These are phyloP conservation scores for Lophium mytilinum DNA, from an alignment of 495 filamentous ascomycete genomes.

Conservation along the genomic window DNA sequence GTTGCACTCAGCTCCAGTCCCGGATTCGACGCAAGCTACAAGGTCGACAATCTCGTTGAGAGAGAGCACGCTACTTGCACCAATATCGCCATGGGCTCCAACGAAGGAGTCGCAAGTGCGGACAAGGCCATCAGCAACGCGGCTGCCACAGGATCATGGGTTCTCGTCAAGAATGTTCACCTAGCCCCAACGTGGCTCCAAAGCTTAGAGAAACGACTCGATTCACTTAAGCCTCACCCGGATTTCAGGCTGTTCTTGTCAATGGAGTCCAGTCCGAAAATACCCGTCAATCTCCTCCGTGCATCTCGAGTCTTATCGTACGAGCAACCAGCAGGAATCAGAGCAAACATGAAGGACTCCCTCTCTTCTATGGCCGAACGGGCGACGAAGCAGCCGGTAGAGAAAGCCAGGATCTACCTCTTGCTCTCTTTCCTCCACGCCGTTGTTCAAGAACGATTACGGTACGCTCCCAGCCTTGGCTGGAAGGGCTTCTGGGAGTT, in stretches of 20 bases:
- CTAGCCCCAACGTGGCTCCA: conserved; percentile 93
- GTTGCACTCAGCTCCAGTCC: conserved; percentile 89
- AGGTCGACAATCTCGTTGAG: conserved; percentile 91
- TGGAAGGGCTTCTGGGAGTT: conserved; percentile 99
- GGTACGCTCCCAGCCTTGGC: conserved; percentile 88
- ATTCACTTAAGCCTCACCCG: conserved; percentile 85
- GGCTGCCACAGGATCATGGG: conserved; percentile 88
- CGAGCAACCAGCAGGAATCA: conserved; percentile 92
- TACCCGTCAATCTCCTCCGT: conserved; percentile 89
- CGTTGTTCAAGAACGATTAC: conserved; percentile 88
- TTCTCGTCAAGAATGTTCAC: conserved; percentile 98
- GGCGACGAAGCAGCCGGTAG: conserved; percentile 73
- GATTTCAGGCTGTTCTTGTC: conserved; percentile 95
- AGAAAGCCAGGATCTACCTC: conserved; percentile 85
- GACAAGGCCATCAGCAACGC: conserved; percentile 94
- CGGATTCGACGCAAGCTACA: conserved; percentile 97
- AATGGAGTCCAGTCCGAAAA: conserved; percentile 96
- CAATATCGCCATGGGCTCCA: conserved; percentile 98
- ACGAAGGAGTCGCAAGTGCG: conserved; percentile 81
- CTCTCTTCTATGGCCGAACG: conserved; percentile 73
- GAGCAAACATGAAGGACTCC: conserved; percentile 98
- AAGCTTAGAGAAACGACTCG: conserved; percentile 91
- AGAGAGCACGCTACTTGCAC: conserved; percentile 71
- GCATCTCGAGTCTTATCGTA: conserved; percentile 94
- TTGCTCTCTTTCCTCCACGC: conserved; percentile 92